A percentile compares a stretch with the other conserved stretches of the same genome.
These are phyloP conservation scores for Cydonia oblonga DNA, from an alignment of 331 rosid species.

Conservation along the genomic window DNA sequence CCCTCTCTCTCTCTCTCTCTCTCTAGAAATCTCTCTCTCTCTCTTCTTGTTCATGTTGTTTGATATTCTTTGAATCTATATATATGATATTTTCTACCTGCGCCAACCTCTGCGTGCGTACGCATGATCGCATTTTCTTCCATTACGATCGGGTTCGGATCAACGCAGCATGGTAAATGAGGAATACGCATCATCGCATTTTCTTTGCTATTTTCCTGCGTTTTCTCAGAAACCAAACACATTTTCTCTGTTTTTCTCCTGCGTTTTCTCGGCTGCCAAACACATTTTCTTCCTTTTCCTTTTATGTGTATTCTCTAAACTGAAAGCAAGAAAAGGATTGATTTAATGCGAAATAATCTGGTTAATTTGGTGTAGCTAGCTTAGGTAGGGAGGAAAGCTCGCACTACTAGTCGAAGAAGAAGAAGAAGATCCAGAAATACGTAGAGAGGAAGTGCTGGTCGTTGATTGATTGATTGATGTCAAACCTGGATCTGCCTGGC, in stretches of 20 bases:
- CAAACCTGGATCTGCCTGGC: slow-evolving; percentile 31
- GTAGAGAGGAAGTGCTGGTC: neutral
- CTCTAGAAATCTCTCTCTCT: neutral
- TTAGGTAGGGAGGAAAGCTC: neutral
- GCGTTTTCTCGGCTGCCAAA: too few species aligned
- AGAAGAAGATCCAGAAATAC: neutral
- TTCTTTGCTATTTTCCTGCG: neutral
- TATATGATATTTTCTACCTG: neutral
- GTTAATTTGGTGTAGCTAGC: neutral
- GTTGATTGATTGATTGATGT: slow-evolving; percentile 24
- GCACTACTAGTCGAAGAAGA: neutral
- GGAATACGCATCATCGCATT: neutral
- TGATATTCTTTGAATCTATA: neutral
- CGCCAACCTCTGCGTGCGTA: neutral
- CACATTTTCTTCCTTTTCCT: too few species aligned
- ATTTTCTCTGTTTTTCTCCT: too few species aligned
- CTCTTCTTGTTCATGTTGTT: neutral
- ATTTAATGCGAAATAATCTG: neutral
- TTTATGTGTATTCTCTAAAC: too few species aligned
- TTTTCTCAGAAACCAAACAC: neutral
- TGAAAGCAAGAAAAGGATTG: too few species aligned
- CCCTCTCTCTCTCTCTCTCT: neutral
- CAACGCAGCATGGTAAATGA: neutral
- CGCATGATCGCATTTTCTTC: neutral
- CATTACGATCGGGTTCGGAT: neutral